These are phyloP conservation scores for Daldinia loculata DNA, from an alignment of 495 filamentous ascomycete species.

Conservation along the genomic window DNA sequence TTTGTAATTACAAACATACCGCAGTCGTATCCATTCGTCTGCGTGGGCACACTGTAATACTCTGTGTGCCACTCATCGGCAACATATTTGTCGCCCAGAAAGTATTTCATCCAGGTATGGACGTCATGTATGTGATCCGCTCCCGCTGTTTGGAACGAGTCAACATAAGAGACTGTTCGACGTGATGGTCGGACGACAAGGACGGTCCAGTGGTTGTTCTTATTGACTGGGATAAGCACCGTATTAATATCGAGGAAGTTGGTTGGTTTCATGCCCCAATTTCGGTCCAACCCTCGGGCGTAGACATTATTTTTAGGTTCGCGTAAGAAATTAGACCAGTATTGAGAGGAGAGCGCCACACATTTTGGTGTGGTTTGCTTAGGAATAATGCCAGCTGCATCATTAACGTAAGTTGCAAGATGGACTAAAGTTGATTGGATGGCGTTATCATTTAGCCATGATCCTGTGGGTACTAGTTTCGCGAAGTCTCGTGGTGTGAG, in stretches of 20 bases:
- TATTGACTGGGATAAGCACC: constrained; percentile 58
- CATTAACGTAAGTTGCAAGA: constrained; percentile 68
- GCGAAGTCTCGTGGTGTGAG: constrained; percentile 70
- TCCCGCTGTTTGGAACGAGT: constrained; percentile 65
- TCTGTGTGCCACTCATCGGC: constrained; percentile 70
- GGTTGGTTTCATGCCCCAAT: constrained; percentile 45
- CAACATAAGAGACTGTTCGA: constrained; percentile 75
- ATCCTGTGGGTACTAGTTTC: constrained; percentile 59
- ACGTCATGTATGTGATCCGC: constrained; percentile 28
- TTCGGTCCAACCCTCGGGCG: constrained; percentile 46
- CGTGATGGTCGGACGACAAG: constrained; percentile 71
- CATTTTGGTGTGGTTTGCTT: constrained; percentile 67
- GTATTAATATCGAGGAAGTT: constrained; percentile 57
- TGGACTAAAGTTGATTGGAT: constrained; percentile 73
- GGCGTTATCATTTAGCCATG: constrained; percentile 87
- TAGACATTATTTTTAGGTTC: constrained; percentile 55
- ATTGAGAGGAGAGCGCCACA: constrained; percentile 76
- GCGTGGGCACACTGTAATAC: constrained; percentile 58
- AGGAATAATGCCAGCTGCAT: constrained; percentile 53
- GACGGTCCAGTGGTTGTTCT: constrained; percentile 67
- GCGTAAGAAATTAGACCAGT: constrained; percentile 66
- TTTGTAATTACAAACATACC: constrained; percentile 82
- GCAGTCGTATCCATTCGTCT: constrained; percentile 80
- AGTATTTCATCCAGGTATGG: constrained; percentile 62
- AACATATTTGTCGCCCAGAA: constrained; percentile 65